Base-by-base conservation (phyloP, 2,329 filamentous ascomycete species). In the Alternaria conjuncta region DNA sequence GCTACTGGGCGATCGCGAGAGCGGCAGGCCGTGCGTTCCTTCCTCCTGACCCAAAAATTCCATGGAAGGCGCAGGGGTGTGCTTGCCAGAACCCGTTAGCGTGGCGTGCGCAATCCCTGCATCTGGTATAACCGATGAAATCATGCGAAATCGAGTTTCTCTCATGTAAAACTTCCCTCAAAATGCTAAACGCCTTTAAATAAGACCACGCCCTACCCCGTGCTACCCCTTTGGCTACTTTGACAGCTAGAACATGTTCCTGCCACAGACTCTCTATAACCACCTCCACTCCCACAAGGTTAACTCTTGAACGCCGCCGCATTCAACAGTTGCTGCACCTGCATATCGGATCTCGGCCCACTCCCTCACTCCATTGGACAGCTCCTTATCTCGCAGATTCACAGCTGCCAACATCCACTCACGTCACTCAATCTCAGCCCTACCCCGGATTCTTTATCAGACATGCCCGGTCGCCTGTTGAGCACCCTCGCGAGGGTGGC, bases 391-490 rank as follows among this genome's bases (percentile, higher is more conserved):
- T 69, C 49, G 61, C 65, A 64, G 60, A 46, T 68, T 61, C 55
- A 45, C 54, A 26, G 57, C 50, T 47, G 25, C 51, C 55, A 20
- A 28, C 54, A 56, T 21, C 61, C 67, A 71, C 64, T 69, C 63
- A 61, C 60, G 55, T 62, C 66, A 43, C 61, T 46, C 46, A n/a
- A 51, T 60, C 57, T 53, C 67, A 63, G 65, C 68, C 70, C 68
- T 73, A 76, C 75, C 75, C 77, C 75, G 68, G 72, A 71, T 67
- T 71, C 62, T 61, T 58, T 60, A 62, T 69, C 64, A 70, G 70
- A 66, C 61, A 80, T 80, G 78, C 78, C 78, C 32, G 77, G 77
- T 63, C 75, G 77, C 36, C 68, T 79, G 41, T 72, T 80, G 28
- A 73, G 74, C 44, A 72, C 72, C 58, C 71, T 79, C 56, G 75